Evolutionary conservation across 116 monocot species (phyloP), one percentile per base, ranked within the genome.

Genomic region (Cymodocea nodosa): DNA sequence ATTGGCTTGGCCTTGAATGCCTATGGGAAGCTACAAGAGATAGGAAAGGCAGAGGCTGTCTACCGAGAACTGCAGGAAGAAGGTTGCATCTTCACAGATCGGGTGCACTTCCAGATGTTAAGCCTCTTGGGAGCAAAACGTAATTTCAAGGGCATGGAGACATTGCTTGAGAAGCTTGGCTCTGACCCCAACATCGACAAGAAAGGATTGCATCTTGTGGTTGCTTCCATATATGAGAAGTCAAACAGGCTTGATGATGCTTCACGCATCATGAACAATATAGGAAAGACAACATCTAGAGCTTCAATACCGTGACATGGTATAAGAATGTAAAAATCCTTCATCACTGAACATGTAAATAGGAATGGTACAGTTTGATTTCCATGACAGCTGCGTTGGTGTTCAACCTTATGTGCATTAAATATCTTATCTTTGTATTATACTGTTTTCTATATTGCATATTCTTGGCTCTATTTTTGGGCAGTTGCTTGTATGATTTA

Each of bases 41-140:
- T 83, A 30, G 82, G 83, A 8, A 81, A 70, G 68, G 97, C 87
- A 1, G 71, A 74, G 24, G 71, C 74, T 14, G 40, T 97, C 34
- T 91, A 97, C 64, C 58, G 16, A 52, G 87, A 85, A 66, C 85
- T 97, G 91, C 75, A 82, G 57, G 97, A 84, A 23, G 85, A 91
- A 60, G 88, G 90, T 1, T 97, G 83, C 51, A 19, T 88, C 0
- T 84, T 97, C 51, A 59, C 72, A 0, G 97, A 97, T 50, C 67
- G 69, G 67, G 91, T 97, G 51, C 97, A 97, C 62, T 97, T 91
- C 56, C 97, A 97, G 65, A 97, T 97, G 97, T 59, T 97, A 66
- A 82, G 82, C 48, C 73, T 97, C 6, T 50, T 90, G 64, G 97
- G 97, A 17, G 76, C 75, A 18, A 81, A 65, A 63, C 67, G 84